Evolutionary conservation across 257 asterid species (phyloP).

Genomic region (Solanum okadae): DNA sequence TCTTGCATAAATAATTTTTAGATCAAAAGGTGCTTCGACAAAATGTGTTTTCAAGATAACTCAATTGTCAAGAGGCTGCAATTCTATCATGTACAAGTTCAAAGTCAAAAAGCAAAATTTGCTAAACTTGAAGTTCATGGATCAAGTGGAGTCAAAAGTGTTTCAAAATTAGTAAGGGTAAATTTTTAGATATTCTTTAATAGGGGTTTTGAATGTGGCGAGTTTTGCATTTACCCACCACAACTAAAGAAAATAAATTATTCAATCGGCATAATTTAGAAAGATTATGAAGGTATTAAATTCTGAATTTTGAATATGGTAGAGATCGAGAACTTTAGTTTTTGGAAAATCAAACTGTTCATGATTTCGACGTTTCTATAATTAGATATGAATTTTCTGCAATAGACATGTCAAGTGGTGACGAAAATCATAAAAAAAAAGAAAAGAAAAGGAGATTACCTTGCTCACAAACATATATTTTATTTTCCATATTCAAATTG

Average conservation of each 20-base stretch:
- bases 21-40: not conserved
- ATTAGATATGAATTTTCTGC: too few species aligned
- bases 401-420: too few species aligned
- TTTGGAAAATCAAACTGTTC: too few species aligned
- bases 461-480: too few species aligned
- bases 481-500: too few species aligned
- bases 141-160: not conserved
- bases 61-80: not conserved
- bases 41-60: not conserved
- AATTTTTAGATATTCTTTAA: too few species aligned
- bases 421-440: too few species aligned
- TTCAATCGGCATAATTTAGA: not conserved
- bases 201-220: not conserved
- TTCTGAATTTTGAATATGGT: too few species aligned
- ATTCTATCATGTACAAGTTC: not conserved
- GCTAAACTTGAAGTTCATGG: not conserved
- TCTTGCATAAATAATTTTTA: not conserved
- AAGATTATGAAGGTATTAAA: too few species aligned
- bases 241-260: not conserved
- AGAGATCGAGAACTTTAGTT: too few species aligned
- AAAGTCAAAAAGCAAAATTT: not conserved
- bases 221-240: not conserved
- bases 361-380: too few species aligned
- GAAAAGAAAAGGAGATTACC: too few species aligned
- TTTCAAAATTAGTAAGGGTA: not conserved